phyloP scores from a whole-genome alignment of 2,329 filamentous ascomycete genomes.

The Alternaria sp. region DNA sequence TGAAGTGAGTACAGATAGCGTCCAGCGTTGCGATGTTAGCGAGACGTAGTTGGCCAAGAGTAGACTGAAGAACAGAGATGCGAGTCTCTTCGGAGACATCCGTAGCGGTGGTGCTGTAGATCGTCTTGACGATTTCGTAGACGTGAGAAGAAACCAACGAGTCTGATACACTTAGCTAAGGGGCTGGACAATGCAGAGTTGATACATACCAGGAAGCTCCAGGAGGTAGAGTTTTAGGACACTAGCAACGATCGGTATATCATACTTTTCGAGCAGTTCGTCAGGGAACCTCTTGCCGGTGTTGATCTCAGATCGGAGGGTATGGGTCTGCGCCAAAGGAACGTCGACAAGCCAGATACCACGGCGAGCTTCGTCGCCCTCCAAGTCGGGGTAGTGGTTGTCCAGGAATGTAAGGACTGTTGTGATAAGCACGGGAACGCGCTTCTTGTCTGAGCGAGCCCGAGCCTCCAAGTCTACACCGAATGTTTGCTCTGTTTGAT shows the following conservation, averaged over 20 bases:
- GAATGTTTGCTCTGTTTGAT: constrained; percentile 80
- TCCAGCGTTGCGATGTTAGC: constrained; percentile 99
- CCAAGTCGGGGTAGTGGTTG: constrained; percentile 95
- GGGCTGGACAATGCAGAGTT: not conserved
- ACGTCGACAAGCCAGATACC: constrained; percentile 96
- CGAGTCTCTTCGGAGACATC: constrained; percentile 73
- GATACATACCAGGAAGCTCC: constrained; percentile 81
- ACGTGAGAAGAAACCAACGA: constrained; percentile 98
- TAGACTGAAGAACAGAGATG: constrained; percentile 91
- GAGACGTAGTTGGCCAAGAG: constrained; percentile 89
- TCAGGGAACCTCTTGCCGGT: constrained; percentile 81
- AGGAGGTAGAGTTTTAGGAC: constrained; percentile 93
- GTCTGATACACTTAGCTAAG: constrained; percentile 63
- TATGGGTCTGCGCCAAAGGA: constrained; percentile 82
- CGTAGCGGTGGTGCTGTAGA: constrained; percentile 85
- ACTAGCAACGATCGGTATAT: constrained; percentile 92
- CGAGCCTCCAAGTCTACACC: constrained; percentile 97
- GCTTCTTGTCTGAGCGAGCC: constrained; percentile 91
- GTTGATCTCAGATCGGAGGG: constrained; percentile 82
- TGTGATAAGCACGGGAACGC: constrained; percentile 90
- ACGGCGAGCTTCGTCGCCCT: constrained; percentile 91
- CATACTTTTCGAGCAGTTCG: constrained; percentile 83
- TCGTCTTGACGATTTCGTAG: constrained; percentile 98
- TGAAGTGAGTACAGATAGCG: constrained; percentile 97
- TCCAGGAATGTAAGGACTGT: constrained; percentile 94